phyloP scores from a whole-genome alignment of 2,329 filamentous ascomycete genomes.

The Colletotrichum coccodes region DNA sequence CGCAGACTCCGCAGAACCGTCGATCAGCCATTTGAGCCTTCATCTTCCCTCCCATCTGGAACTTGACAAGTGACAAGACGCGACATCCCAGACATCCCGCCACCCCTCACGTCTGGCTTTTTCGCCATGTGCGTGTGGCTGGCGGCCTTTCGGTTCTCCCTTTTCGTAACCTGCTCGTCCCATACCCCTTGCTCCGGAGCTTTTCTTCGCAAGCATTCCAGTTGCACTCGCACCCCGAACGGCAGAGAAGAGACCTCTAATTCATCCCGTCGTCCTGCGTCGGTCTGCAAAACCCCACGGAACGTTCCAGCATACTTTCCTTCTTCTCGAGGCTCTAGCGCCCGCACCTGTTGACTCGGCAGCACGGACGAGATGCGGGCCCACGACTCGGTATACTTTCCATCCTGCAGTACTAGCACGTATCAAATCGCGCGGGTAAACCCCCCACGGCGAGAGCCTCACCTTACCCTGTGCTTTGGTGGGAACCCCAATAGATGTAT shows the following conservation, averaged over 20 bases:
- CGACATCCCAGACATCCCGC: constrained; percentile 20
- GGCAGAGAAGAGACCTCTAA: neutral
- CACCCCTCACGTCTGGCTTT: constrained; percentile 1
- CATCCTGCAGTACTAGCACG: constrained; percentile 8
- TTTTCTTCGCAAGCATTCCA: neutral
- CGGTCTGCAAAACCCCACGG: neutral
- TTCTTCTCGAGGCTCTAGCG: neutral
- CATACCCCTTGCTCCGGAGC: constrained; percentile 3
- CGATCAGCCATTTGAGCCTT: neutral
- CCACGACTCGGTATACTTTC: constrained; percentile 30
- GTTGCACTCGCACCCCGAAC: neutral
- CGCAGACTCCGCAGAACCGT: neutral
- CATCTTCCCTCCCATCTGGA: constrained; percentile 15
- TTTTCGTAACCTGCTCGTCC: constrained; percentile 4
- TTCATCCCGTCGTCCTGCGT: neutral
- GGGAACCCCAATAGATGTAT: neutral
- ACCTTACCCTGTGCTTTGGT: neutral
- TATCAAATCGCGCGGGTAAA: constrained; percentile 1
- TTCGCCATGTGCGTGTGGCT: neutral
- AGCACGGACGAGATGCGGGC: neutral
- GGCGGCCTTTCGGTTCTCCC: neutral
- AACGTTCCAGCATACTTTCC: constrained; percentile 26
- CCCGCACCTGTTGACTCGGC: neutral
- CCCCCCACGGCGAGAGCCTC: neutral
- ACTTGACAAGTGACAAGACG: constrained; percentile 30